phyloP scores from a whole-genome alignment of 129 eudicot genomes.

The Deinandra increscens region DNA sequence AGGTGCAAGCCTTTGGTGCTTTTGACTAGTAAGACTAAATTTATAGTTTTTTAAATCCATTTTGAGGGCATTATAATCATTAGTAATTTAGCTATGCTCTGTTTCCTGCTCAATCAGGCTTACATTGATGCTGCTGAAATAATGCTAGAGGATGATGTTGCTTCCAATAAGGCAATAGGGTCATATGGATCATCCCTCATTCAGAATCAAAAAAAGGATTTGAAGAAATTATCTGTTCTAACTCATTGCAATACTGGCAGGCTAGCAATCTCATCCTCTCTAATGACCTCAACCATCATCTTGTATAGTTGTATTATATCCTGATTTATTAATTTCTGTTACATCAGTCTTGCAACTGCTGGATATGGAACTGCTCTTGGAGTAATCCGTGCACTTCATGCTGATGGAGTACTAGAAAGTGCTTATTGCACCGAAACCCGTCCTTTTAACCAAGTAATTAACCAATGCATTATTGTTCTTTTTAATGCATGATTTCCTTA shows the following conservation, averaged over 20 bases:
- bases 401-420: conserved; percentile 66
- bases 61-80: not conserved
- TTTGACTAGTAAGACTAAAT: too few species aligned
- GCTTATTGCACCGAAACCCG: conserved; percentile 99
- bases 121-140: conserved; percentile 81
- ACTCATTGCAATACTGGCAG: conserved; percentile 99
- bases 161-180: conserved; percentile 95
- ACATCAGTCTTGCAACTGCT: conserved; percentile 88
- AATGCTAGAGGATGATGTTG: conserved; percentile 90
- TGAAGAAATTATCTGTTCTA: conserved; percentile 56
- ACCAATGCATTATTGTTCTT: conserved; percentile 17
- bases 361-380: conserved; percentile 99
- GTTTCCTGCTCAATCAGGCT: conserved; percentile 44
- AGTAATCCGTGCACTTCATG: conserved; percentile 82
- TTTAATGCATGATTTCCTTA: not conserved
- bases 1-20: too few species aligned
- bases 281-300: not conserved
- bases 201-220: conserved; percentile 41
- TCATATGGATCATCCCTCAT: conserved; percentile 71
- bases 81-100: not conserved
- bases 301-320: not conserved
- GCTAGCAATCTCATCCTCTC: conserved; percentile 23
- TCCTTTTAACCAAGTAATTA: conserved; percentile 82
- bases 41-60: not conserved
- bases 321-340: conserved; percentile 3